Evolutionary conservation across 2,329 filamentous ascomycete species (phyloP).

Genomic region (Incumbomyces lentus): DNA sequence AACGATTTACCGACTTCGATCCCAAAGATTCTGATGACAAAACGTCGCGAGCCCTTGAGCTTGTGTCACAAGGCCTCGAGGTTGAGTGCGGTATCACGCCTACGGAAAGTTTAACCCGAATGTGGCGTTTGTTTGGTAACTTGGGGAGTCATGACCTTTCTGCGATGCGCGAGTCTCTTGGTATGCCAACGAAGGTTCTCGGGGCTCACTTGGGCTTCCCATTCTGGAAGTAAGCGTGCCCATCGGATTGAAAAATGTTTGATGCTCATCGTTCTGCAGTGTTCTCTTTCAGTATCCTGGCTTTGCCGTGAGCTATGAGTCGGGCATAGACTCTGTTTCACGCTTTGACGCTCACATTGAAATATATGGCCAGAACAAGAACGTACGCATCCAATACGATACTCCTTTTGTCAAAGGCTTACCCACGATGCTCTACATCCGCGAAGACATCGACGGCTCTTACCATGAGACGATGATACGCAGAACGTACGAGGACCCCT

Average conservation of each 20-base stretch:
- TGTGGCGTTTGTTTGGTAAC: constrained; percentile 31
- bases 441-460: constrained; percentile 33
- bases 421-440: constrained; percentile 40
- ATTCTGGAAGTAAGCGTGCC: background rate
- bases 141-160: constrained; percentile 45
- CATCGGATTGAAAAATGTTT: constrained; percentile 34
- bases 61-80: constrained; percentile 24
- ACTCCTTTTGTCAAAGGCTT: constrained; percentile 51
- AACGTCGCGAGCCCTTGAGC: constrained; percentile 16
- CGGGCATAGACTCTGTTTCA: constrained; percentile 43
- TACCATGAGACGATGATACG: constrained; percentile 33
- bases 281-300: constrained; percentile 25
- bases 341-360: constrained; percentile 79
- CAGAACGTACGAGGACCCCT: constrained; percentile 40
- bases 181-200: constrained; percentile 13
- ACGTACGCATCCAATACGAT: constrained; percentile 44
- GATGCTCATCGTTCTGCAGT: constrained; percentile 31
- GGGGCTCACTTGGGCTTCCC: background rate
- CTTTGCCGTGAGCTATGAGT: constrained; percentile 37
- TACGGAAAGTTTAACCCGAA: constrained; percentile 12
- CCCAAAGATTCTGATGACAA: constrained; percentile 21
- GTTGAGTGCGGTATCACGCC: constrained; percentile 26
- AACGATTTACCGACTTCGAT: constrained; percentile 27
- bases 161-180: constrained; percentile 44
- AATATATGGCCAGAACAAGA: constrained; percentile 44